Evolutionary conservation across 2,329 filamentous ascomycete species (phyloP), one percentile per base, ranked within the genome.

Genomic region (Ophiognomonia clavigignenti-juglandacearum): DNA sequence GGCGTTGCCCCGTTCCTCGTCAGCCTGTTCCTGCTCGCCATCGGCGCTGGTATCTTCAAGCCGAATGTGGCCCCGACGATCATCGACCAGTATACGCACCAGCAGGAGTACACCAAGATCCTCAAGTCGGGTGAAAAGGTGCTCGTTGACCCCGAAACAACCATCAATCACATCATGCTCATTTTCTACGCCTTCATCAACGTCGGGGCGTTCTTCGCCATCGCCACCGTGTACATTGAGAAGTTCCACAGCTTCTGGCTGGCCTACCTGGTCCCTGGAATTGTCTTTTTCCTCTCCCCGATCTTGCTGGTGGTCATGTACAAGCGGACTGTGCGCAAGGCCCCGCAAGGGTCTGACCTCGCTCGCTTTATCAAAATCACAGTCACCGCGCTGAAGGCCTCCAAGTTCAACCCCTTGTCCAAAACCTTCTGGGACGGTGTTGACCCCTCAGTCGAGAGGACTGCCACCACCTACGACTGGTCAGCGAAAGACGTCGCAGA

Each of bases 231-330:
- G 26, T 90, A 86, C 58, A 80, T 84, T 2, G 86, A 89, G 65
- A 84, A 85, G 61, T 87, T 86, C 52, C 75, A 88, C 40, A 85
- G 85, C 8, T 89, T 87, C 71, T 89, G 83, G 82, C 73, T 86
- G 19, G 75, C 85, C 1, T 90, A 74, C 67, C 53, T 72, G 55
- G 59, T 70, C 40, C 64, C 66, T 42, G 54, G 70, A 2, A 62
- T 79, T 50, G 65, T 85, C 57, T 85, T 83, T 64, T 71, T 76
- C 50, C 54, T 77, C 11, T 76, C 81, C 53, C 83, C 82, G 0
- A 38, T 76, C 0, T 68, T 86, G 7, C 69, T 86, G 36, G 68
- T 73, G 53, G 57, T 70, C 48, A 78, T 78, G 59, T 75, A 75
- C 52, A 78, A 80, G 42, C 72, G 68, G 8, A 84, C 85, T 54